phyloP scores from a whole-genome alignment of 257 asterid species.

The Ehretia macrophylla region DNA sequence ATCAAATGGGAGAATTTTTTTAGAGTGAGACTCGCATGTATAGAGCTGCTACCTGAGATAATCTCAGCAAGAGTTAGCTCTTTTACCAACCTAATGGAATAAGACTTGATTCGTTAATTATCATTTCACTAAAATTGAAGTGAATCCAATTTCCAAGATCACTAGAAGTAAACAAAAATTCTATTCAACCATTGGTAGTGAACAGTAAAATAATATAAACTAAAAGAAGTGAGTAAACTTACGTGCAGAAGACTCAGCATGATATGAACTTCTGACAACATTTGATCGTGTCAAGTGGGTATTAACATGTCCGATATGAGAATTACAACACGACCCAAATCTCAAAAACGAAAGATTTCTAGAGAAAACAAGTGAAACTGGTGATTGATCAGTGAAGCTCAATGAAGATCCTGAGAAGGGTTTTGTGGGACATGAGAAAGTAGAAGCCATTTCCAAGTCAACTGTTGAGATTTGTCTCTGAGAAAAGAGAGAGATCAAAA shows the following conservation, averaged over 20 bases:
- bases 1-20: too few species aligned
- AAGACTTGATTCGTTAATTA: too few species aligned
- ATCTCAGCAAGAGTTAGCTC: too few species aligned
- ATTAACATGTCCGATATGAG: conserved; percentile 15
- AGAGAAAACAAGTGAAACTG: conserved; percentile 20
- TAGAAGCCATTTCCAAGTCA: conserved; percentile 36
- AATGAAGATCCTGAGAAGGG: conserved; percentile 37
- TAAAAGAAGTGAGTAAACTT: conserved; percentile 7
- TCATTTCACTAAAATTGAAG: too few species aligned
- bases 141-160: too few species aligned
- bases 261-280: conserved; percentile 35
- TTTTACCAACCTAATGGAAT: too few species aligned
- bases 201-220: too few species aligned
- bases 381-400: conserved; percentile 9
- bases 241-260: conserved; percentile 43
- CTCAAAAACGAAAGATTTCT: conserved; percentile 28
- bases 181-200: too few species aligned
- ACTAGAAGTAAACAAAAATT: too few species aligned
- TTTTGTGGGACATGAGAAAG: conserved; percentile 22
- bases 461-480: background rate
- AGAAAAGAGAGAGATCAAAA: too few species aligned
- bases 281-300: conserved; percentile 14
- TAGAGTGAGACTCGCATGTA: too few species aligned
- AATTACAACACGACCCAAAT: conserved; percentile 20
- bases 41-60: too few species aligned